These are phyloP conservation scores for Alternaria sp. DNA, from an alignment of 2,329 filamentous ascomycete genomes.

Conservation along the genomic window DNA sequence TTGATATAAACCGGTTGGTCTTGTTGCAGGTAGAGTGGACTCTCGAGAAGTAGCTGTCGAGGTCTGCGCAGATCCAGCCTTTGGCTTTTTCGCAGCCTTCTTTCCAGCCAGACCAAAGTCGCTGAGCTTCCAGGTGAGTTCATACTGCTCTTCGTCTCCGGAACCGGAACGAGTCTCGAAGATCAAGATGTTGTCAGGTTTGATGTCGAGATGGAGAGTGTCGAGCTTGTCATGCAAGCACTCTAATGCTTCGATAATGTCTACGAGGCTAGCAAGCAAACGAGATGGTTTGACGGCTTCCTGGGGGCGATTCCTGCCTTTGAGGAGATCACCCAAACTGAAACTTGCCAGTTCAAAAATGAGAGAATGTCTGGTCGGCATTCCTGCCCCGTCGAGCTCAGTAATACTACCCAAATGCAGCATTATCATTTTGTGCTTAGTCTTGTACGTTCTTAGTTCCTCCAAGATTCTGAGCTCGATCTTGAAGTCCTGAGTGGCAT, in stretches of 20 bases:
- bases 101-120: background rate
- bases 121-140: background rate
- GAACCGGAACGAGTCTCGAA: background rate
- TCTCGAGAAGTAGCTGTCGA: background rate
- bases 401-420: background rate
- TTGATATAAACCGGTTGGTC: background rate
- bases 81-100: rapidly evolving
- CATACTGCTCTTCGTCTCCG: too few species aligned
- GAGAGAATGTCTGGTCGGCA: background rate
- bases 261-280: background rate
- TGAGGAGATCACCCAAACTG: background rate
- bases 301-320: background rate
- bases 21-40: background rate
- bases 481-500: background rate
- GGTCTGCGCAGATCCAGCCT: background rate
- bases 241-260: background rate
- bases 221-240: background rate
- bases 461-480: background rate
- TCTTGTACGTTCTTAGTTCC: background rate
- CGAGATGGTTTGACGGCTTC: background rate
- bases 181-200: background rate
- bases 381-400: background rate
- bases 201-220: background rate
- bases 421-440: background rate
- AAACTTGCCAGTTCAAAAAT: background rate